A percentile compares a stretch with the other conserved stretches of the same genome.
Evolutionary conservation across 768 basidiomycete genomes (phyloP).

Genomic region (Pleurotus giganteus): DNA sequence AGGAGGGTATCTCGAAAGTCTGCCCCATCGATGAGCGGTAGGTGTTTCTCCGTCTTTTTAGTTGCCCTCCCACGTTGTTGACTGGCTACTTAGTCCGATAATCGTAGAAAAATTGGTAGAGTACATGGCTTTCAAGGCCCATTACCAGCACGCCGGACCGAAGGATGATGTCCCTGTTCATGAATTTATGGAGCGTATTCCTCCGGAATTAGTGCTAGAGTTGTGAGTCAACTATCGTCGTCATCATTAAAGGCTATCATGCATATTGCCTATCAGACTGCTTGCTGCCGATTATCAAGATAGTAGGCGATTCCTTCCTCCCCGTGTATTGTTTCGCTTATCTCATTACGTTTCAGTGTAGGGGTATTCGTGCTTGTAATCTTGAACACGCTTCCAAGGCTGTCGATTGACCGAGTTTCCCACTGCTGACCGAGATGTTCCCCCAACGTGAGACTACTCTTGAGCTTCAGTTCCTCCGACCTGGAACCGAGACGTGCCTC

Average conservation of each 20-base stretch:
- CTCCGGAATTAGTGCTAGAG: constrained; percentile 86
- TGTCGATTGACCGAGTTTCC: too few relatives aligned
- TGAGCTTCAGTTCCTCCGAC: too few relatives aligned
- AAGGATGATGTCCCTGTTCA: constrained; percentile 72
- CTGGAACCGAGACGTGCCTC: too few relatives aligned
- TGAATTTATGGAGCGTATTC: constrained; percentile 81
- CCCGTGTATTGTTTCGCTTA: background rate
- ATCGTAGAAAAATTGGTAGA: constrained; percentile 88
- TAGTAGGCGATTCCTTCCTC: background rate
- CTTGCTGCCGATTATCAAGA: constrained; percentile 15
- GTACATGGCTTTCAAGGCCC: constrained; percentile 82
- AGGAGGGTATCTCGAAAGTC: constrained; percentile 69
- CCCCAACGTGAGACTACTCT: too few relatives aligned
- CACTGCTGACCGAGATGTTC: too few relatives aligned
- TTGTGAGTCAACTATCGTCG: constrained; percentile 54
- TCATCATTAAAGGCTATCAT: background rate
- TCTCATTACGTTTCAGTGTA: too few relatives aligned
- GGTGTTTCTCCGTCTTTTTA: constrained; percentile 13
- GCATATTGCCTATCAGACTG: constrained; percentile 1
- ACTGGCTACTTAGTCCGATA: background rate
- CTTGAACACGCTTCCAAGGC: too few relatives aligned
- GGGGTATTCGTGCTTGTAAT: too few relatives aligned
- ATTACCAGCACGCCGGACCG: constrained; percentile 66
- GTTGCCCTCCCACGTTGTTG: background rate
- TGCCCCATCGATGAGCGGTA: constrained; percentile 75